Percentiles rank a stretch among this genome's conserved stretches.
These are phyloP conservation scores for Pseudocercospora fijiensis DNA, from an alignment of 2,329 filamentous ascomycete species.

Conservation along the genomic window DNA sequence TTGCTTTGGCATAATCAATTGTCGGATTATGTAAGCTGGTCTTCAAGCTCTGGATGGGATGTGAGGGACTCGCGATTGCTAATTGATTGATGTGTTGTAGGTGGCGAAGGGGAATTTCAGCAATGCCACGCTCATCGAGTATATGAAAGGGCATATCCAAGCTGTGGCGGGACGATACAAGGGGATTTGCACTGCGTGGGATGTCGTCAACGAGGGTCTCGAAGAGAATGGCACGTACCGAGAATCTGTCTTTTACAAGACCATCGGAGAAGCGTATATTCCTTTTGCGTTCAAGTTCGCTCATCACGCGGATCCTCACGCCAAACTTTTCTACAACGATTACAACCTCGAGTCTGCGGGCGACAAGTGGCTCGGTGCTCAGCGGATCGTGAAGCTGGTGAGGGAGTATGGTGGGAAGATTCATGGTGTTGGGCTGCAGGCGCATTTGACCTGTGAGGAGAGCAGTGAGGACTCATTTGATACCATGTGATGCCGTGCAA, in stretches of 20 bases:
- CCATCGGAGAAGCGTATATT: slow-evolving; percentile 70
- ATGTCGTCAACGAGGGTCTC: slow-evolving; percentile 59
- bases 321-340: slow-evolving; percentile 76
- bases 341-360: slow-evolving; percentile 60
- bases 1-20: slow-evolving; percentile 61
- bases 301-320: slow-evolving; percentile 62
- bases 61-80: background rate
- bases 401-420: slow-evolving; percentile 61
- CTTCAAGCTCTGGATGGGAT: no score
- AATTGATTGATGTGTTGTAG: background rate
- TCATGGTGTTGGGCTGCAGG: slow-evolving; percentile 63
- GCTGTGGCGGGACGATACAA: slow-evolving; percentile 60
- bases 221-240: slow-evolving; percentile 28
- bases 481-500: no score
- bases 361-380: slow-evolving; percentile 58
- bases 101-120: slow-evolving; percentile 41
- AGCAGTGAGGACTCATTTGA: no score
- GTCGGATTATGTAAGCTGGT: slow-evolving; percentile 50
- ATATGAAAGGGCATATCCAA: slow-evolving; percentile 61
- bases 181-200: slow-evolving; percentile 62
- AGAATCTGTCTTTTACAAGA: slow-evolving; percentile 55
- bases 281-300: slow-evolving; percentile 69
- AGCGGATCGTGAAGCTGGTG: slow-evolving; percentile 61
- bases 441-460: slow-evolving; percentile 51
- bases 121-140: slow-evolving; percentile 52